These are phyloP conservation scores for Pleurotus tuoliensis DNA, from an alignment of 768 basidiomycete species.

Conservation along the genomic window DNA sequence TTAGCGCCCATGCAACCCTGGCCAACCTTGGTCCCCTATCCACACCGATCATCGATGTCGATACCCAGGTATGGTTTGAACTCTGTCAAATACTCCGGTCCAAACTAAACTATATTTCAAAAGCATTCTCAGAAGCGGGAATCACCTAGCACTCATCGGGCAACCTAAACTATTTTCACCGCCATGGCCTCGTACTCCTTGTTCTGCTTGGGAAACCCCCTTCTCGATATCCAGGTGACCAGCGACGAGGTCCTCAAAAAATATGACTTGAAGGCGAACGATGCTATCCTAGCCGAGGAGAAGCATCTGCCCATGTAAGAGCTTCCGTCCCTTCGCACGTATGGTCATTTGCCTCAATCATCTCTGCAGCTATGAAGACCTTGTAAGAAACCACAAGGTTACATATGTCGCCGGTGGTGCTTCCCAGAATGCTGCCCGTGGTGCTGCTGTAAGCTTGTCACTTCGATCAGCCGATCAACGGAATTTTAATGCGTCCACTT, in stretches of 20 bases:
- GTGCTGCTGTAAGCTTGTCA: slow-evolving; percentile 73
- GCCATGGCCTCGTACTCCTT: slow-evolving; percentile 46
- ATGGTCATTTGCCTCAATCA: neutral
- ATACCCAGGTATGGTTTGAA: slow-evolving; percentile 6
- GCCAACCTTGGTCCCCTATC: neutral
- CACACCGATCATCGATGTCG: slow-evolving; percentile 3
- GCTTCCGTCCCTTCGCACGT: neutral
- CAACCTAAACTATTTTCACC: neutral
- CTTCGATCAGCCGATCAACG: neutral
- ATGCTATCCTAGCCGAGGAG: slow-evolving; percentile 91
- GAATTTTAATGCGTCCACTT: neutral
- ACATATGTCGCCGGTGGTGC: slow-evolving; percentile 97
- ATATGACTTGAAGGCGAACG: slow-evolving; percentile 88
- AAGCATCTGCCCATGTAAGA: slow-evolving; percentile 85
- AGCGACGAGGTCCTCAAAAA: slow-evolving; percentile 83
- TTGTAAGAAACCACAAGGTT: slow-evolving; percentile 69
- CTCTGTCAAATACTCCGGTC: slow-evolving; percentile 1
- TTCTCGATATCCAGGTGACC: slow-evolving; percentile 93
- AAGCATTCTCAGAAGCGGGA: neutral
- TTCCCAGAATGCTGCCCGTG: slow-evolving; percentile 94
- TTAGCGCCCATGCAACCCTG: no score
- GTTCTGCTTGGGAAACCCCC: slow-evolving; percentile 93
- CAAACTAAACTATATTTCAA: neutral
- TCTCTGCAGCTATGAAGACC: slow-evolving; percentile 75
- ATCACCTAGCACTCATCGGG: neutral